Evolutionary conservation across 306 rosid species (phyloP).

Genomic region (Dryas drummondii): DNA sequence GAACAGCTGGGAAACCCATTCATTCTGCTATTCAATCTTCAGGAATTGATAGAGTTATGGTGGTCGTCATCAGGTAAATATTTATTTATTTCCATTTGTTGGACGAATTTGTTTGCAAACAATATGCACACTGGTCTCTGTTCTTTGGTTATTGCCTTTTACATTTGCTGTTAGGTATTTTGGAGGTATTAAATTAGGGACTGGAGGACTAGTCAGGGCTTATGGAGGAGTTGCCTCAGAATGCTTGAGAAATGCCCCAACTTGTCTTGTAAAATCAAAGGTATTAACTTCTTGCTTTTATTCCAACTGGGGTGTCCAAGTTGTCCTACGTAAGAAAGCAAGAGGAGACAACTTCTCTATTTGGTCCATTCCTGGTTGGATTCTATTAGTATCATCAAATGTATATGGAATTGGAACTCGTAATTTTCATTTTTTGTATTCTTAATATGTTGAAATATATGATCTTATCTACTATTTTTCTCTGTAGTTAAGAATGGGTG

Average conservation of each 20-base stretch:
- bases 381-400: not conserved
- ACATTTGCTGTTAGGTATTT: constrained; percentile 44
- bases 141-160: not conserved
- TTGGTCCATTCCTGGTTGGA: not conserved
- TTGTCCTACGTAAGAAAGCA: not conserved
- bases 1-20: constrained; percentile 95
- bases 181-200: constrained; percentile 91
- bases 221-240: constrained; percentile 93
- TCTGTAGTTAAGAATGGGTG: constrained; percentile 78
- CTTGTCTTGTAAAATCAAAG: constrained; percentile 80
- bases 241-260: constrained; percentile 78
- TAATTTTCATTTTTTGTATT: not conserved
- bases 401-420: not conserved
- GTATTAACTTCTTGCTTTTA: constrained; percentile 33
- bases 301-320: not conserved
- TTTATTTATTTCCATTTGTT: not conserved
- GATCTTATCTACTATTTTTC: not conserved
- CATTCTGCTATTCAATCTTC: constrained; percentile 79
- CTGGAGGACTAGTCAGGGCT: constrained; percentile 92
- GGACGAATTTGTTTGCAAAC: not conserved
- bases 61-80: constrained; percentile 81
- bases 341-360: not conserved
- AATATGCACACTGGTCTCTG: not conserved
- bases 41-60: constrained; percentile 93
- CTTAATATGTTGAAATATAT: not conserved